Base-by-base conservation (phyloP, 805 yeast genomes). In the Sugiyamaella smithiae region DNA sequence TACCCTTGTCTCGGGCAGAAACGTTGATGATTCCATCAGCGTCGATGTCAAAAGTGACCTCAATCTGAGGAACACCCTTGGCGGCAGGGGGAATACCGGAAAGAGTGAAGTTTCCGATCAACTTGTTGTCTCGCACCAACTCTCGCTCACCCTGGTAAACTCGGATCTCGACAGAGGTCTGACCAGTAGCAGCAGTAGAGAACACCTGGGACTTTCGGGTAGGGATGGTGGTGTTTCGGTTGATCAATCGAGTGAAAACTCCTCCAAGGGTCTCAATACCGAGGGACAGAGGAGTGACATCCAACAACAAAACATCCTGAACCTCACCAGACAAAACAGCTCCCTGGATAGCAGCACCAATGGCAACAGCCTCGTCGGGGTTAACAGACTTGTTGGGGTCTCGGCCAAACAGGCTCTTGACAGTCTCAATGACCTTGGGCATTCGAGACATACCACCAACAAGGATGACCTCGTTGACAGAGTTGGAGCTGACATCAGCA, bases 131-230 rank as follows among this genome's bases (percentile, higher is more conserved):
- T 77, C 95, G 85, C 66, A 91, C 95, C 67, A 90, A 83, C 77
- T 89, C 97, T 80, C 97, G 87, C 81, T 89, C 97, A 79, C 97
- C 97, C 78, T 89, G 97, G 96, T 88, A 90, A 53, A 89, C 97
- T 77, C 97, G 85, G 75, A 89, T 89, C 78, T 88, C 96, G 62
- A 88, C 96, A 63, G 95, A 85, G 57, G 96, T 88, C 79, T 88
- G 97, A 69, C 96, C 96, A 62, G 91, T 85, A 58, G 95, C 89
- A 57, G 96, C 96, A 63, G 97, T 88, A 48, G 96, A 88, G 85
- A 90, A 89, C 65, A 89, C 82, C 77, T 89, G 97, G 43, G 96
- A 86, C 77, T 89, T 89, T 82, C 88, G 88, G 63, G 96, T 88
- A 72, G 97, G 97, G 59, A 89, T 88, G 56, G 97, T 89, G 61